Evolutionary conservation across 2,329 filamentous ascomycete species (phyloP).

Genomic region (Amauroascus verrucosus): DNA sequence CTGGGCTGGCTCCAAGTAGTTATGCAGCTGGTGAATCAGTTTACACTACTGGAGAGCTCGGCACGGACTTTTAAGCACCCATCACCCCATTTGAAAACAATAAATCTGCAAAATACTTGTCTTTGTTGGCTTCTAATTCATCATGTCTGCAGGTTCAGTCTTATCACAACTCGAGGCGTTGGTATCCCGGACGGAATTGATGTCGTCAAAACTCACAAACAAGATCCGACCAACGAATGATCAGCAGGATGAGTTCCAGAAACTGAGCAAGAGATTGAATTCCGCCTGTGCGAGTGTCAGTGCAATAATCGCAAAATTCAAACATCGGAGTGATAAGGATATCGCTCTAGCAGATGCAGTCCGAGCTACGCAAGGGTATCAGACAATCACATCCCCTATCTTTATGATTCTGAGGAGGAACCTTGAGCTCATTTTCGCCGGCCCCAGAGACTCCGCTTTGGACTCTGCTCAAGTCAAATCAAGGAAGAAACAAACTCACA

Average conservation of each 20-base stretch:
- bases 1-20: background rate
- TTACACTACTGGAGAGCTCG: background rate
- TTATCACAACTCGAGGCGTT: background rate
- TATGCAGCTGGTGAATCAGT: background rate
- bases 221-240: background rate
- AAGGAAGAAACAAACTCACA: background rate
- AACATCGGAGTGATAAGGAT: background rate
- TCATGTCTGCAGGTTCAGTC: background rate
- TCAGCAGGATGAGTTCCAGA: background rate
- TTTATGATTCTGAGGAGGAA: background rate
- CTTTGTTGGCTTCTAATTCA: background rate
- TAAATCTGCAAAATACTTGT: no score
- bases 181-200: background rate
- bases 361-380: background rate
- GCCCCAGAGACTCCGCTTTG: background rate
- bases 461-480: background rate
- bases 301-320: background rate
- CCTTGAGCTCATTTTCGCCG: background rate
- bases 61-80: background rate
- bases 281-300: background rate
- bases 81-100: background rate
- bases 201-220: background rate
- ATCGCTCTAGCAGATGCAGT: background rate
- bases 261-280: background rate
- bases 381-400: background rate